Conservation (phyloP, 192 early-diverging fungal species). For the Backusella morwellensis region DNA sequence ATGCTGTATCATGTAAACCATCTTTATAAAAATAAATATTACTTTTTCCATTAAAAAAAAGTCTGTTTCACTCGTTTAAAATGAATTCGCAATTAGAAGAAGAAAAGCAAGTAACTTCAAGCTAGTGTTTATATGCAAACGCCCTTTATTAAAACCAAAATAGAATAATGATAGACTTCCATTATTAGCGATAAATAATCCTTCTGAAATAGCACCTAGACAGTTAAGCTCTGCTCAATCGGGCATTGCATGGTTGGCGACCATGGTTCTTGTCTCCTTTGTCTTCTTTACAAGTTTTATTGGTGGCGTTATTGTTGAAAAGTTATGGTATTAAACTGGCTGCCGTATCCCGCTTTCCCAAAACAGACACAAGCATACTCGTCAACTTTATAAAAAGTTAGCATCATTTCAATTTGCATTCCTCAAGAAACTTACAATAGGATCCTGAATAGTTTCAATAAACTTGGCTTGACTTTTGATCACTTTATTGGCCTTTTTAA, state of each 20-base stretch:
- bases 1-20: background rate
- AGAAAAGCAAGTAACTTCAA: background rate
- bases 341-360: background rate
- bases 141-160: background rate
- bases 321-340: background rate
- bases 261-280: background rate
- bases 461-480: conserved; percentile 20
- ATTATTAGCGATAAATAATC: background rate
- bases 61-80: background rate
- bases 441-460: background rate
- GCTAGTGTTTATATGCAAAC: background rate
- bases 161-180: background rate
- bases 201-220: background rate
- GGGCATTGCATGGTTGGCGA: background rate
- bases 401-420: too few relatives aligned
- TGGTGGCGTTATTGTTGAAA: background rate
- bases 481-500: conserved; percentile 26
- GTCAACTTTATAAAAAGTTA: background rate
- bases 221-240: background rate
- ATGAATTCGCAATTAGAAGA: background rate
- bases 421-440: conserved; percentile 5
- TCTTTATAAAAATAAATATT: background rate
- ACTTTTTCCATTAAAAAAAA: background rate
- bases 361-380: conserved; percentile 1
- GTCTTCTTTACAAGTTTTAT: background rate